Evolutionary conservation across 2,329 filamentous ascomycete species (phyloP).

Genomic region (Cladosporium sp.): DNA sequence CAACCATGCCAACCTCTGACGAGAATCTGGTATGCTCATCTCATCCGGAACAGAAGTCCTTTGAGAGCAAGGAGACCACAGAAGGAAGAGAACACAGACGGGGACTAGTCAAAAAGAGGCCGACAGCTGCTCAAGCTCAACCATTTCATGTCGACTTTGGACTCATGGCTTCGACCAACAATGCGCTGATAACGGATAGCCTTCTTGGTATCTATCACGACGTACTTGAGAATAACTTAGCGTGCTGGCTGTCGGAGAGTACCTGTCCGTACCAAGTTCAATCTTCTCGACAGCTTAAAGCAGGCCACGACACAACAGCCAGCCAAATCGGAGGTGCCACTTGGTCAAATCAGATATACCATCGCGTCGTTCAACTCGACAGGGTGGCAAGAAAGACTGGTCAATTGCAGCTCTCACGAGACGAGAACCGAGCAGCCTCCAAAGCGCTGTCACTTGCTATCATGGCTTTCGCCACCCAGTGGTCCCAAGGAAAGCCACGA

Average conservation of each 20-base stretch:
- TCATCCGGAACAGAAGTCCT: too few relatives aligned
- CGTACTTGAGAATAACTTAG: conserved; percentile 4
- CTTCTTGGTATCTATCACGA: conserved; percentile 8
- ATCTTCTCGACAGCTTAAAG: too few relatives aligned
- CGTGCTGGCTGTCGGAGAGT: conserved; percentile 2
- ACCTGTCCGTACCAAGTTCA: conserved; percentile 3
- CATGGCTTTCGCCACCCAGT: conserved; percentile 6
- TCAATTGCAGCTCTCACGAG: not conserved
- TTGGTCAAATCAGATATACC: conserved; percentile 2
- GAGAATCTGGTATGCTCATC: too few relatives aligned
- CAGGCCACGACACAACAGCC: not conserved
- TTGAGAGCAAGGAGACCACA: too few relatives aligned
- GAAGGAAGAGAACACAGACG: too few relatives aligned
- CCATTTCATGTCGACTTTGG: not conserved
- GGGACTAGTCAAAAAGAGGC: too few relatives aligned
- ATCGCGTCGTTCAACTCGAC: not conserved
- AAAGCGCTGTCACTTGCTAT: conserved; percentile 5
- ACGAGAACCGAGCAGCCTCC: not conserved
- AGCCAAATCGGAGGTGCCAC: not conserved
- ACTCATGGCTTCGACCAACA: not conserved
- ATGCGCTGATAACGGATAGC: conserved; percentile 1
- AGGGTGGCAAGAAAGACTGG: not conserved
- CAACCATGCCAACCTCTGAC: too few relatives aligned
- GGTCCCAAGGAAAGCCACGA: not conserved
- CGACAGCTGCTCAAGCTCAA: too few relatives aligned